phyloP scores from a whole-genome alignment of 2,329 filamentous ascomycete genomes.

The Chaetomiaceae sp. region DNA sequence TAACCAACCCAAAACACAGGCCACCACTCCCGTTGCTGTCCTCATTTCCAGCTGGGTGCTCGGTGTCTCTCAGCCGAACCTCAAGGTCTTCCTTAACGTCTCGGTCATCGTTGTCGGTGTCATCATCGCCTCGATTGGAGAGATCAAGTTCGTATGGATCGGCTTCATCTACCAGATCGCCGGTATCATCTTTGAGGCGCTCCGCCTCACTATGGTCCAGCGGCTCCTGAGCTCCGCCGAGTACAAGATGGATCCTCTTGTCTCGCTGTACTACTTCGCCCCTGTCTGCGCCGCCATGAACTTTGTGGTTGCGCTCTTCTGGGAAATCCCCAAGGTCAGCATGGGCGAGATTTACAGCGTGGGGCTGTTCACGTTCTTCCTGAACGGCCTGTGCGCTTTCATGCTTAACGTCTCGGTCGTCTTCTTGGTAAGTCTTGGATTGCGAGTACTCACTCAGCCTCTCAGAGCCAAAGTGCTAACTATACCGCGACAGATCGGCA shows the following conservation, averaged over 20 bases:
- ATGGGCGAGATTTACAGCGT: conserved; percentile 70
- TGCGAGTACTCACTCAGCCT: too few relatives aligned
- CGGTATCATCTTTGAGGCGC: conserved; percentile 76
- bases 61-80: conserved; percentile 75
- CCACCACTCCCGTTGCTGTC: conserved; percentile 90
- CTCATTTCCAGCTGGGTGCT: conserved; percentile 85
- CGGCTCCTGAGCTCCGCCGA: conserved; percentile 74
- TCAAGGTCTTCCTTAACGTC: conserved; percentile 87
- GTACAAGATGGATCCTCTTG: conserved; percentile 88
- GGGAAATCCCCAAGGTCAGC: conserved; percentile 66
- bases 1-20: conserved; percentile 47
- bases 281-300: conserved; percentile 82
- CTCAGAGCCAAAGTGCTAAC: too few relatives aligned
- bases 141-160: conserved; percentile 84
- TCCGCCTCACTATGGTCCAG: conserved; percentile 80
- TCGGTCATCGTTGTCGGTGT: conserved; percentile 93
- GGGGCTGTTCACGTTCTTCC: conserved; percentile 65
- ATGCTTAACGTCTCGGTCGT: conserved; percentile 81
- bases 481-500: conserved; percentile 63
- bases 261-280: conserved; percentile 87
- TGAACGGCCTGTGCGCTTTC: conserved; percentile 76
- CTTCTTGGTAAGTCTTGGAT: conserved; percentile 68
- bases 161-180: conserved; percentile 76
- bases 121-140: conserved; percentile 87
- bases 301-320: conserved; percentile 65